A percentile compares a stretch with the other conserved stretches of the same genome.
Conservation (phyloP, 768 basidiomycete species). For the Trametes maxima region DNA sequence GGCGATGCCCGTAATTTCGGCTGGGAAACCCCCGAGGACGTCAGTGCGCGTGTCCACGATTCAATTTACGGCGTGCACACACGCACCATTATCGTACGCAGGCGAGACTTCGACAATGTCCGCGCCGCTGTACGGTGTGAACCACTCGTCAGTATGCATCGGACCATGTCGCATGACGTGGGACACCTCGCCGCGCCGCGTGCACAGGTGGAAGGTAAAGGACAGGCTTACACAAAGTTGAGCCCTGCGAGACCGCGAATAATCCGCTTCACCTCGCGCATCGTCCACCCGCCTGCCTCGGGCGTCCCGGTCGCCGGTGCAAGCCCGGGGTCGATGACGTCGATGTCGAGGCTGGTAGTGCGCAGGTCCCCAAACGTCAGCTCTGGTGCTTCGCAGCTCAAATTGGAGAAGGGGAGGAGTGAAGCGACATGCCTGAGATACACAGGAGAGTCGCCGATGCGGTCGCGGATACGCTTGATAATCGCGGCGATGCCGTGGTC, state of each 20-base stretch:
- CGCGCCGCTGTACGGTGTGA: slow-evolving; percentile 49
- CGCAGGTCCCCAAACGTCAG: not conserved
- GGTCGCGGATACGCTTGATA: slow-evolving; percentile 64
- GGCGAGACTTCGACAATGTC: slow-evolving; percentile 78
- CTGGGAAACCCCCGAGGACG: slow-evolving; percentile 31
- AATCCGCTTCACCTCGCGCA: slow-evolving; percentile 78
- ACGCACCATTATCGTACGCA: slow-evolving; percentile 67
- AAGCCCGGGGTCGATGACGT: slow-evolving; percentile 79
- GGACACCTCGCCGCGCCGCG: no score
- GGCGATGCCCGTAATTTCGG: slow-evolving; percentile 68
- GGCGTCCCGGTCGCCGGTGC: slow-evolving; percentile 87
- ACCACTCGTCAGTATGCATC: not conserved
- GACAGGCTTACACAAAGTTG: slow-evolving; percentile 69
- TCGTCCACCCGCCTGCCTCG: slow-evolving; percentile 85
- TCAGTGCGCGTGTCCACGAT: not conserved
- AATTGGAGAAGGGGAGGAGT: not conserved
- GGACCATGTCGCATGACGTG: not conserved
- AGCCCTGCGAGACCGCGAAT: slow-evolving; percentile 77
- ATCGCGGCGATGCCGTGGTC: slow-evolving; percentile 74
- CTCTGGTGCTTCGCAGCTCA: not conserved
- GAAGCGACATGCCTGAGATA: slow-evolving; percentile 55
- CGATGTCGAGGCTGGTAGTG: slow-evolving; percentile 67
- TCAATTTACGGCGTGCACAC: not conserved
- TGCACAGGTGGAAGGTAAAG: no score
- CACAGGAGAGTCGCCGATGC: slow-evolving; percentile 75